Evolutionary conservation across 164 flowering plant species (phyloP), one percentile per base, ranked within the genome.

Genomic region (Berberis vulgaris): DNA sequence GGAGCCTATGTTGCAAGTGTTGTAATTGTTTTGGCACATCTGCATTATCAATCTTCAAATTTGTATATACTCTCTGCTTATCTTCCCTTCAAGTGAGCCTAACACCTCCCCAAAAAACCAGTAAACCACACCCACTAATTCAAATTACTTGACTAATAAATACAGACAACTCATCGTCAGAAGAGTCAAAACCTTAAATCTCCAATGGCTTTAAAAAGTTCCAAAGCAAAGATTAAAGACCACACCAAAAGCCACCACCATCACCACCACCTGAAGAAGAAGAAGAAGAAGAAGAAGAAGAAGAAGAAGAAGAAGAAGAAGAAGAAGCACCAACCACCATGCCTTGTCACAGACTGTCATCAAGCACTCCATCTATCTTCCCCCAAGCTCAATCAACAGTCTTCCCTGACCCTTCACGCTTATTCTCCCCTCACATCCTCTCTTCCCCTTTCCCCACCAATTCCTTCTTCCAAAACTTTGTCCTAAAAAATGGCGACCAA

Each of bases 401-500:
- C 62, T 85, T 95, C 43, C 97, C 99, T 3, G 91, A 87, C 54
- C 99, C 99, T 0, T 80, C 97, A 7, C 65, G 6, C 4, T 89
- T 86, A 78, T 89, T 95, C 81, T 70, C 96, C 1, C 87, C 81
- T 1, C 38, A 71, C 41, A 93, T 91, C 65, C 86, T 85, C 76
- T 80, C 93, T 4, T 44, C 83, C 10, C 97, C 99, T 59, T 81
- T 91, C 41, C 99, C 99, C 61, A 91, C 99, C 1, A 89, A 87
- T 65, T 83, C 99, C 4, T 94, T 94, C 82, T 94, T 87, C 79
- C 97, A 94, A 58, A 94, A 94, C 81, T 86, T 82, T 13, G 84
- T 78, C 50, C 86, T 91, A 46, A 84, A 89, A 61, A 79, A 82
- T 65, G 99, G 99, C 58, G 96, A 91, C 47, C 91, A 86, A 49